Percentiles rank a stretch among this genome's conserved stretches.
Conservation (phyloP, 192 early-diverging fungal genomes). For the Coemansia sp. region DNA sequence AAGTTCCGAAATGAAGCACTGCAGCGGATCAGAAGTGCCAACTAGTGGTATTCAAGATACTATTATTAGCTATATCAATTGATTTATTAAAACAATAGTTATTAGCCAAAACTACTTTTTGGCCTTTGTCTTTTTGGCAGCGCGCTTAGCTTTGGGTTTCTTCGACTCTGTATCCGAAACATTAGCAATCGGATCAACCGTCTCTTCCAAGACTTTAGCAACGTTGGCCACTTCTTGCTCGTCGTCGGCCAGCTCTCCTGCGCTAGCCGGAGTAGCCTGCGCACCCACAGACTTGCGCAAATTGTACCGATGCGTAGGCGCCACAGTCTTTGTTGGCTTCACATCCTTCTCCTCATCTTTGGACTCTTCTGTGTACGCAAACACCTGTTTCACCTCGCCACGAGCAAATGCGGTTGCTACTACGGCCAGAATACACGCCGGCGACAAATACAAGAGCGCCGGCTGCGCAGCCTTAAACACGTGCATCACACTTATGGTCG, state of each 20-base stretch:
- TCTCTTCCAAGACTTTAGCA: conserved; percentile 27
- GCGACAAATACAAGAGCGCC: conserved; percentile 93
- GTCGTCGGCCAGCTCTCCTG: conserved; percentile 47
- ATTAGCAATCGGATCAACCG: conserved; percentile 15
- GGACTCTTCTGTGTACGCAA: conserved; percentile 66
- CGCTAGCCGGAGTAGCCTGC: conserved; percentile 20
- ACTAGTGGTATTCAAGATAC: too few species aligned
- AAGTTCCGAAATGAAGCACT: not conserved
- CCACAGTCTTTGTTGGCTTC: not conserved
- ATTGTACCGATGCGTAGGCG: conserved; percentile 31
- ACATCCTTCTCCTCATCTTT: conserved; percentile 21
- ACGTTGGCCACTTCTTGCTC: conserved; percentile 34
- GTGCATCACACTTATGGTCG: conserved; percentile 93
- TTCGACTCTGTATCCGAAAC: conserved; percentile 8
- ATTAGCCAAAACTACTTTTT: too few species aligned
- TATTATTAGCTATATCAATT: too few species aligned
- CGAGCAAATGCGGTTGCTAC: conserved; percentile 63
- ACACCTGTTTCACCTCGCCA: conserved; percentile 68
- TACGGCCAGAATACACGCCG: conserved; percentile 89
- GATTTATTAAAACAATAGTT: too few species aligned
- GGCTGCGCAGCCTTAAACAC: conserved; percentile 95
- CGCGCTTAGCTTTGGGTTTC: not conserved
- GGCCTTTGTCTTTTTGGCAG: not conserved
- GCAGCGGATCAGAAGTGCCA: not conserved
- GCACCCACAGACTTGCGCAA: conserved; percentile 14